phyloP scores from a whole-genome alignment of 2,329 filamentous ascomycete genomes.

The Penicillium sp. region DNA sequence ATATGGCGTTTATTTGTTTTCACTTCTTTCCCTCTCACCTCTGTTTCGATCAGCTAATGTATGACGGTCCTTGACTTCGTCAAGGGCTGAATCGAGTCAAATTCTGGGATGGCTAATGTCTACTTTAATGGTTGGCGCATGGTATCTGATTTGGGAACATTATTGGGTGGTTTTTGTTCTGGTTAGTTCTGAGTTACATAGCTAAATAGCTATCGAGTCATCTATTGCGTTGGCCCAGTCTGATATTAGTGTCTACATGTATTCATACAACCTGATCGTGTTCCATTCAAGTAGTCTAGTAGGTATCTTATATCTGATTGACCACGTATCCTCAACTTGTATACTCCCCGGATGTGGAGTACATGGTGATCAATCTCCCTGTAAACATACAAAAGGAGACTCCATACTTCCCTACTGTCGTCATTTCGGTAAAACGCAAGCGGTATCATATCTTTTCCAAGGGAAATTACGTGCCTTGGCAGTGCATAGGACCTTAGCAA shows the following conservation, averaged over 20 bases:
- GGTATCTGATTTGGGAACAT: background rate
- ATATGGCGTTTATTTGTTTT: background rate
- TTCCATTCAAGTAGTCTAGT: background rate
- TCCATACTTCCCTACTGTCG: no score
- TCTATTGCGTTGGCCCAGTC: background rate
- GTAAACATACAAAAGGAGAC: background rate
- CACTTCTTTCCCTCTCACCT: background rate
- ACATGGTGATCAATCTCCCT: background rate
- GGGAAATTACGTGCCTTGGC: conserved; percentile 2
- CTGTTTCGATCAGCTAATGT: background rate
- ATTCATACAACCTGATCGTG: background rate
- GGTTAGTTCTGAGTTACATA: background rate
- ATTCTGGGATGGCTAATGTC: conserved; percentile 6
- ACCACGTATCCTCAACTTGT: background rate
- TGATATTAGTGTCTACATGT: background rate
- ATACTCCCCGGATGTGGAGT: background rate
- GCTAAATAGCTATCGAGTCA: background rate
- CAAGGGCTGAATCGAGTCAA: background rate
- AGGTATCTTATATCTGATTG: background rate
- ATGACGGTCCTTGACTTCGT: background rate
- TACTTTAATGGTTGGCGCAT: conserved; percentile 1
- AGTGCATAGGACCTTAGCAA: conserved; percentile 6
- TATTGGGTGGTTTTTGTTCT: background rate
- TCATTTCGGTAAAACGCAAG: background rate
- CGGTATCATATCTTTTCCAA: background rate